Evolutionary conservation across 495 filamentous ascomycete genomes (phyloP), one percentile per base, ranked within the genome.

Genomic region (Penicillium soppii): DNA sequence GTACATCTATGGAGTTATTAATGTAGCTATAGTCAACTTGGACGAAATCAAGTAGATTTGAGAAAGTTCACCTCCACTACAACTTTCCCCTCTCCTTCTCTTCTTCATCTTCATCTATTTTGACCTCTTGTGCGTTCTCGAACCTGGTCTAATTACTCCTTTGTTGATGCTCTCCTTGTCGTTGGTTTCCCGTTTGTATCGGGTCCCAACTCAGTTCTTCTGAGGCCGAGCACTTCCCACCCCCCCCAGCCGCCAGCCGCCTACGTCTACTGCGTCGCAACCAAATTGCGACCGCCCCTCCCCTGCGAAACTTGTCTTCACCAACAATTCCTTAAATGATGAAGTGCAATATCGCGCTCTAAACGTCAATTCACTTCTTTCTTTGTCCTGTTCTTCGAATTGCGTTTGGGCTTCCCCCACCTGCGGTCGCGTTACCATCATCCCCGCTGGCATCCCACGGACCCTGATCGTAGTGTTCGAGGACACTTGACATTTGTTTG

Each of bases 391-490:
- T 50, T 36, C 50, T 47, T 65, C 49, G 55, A 52, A 63, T 59
- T 62, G 41, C 46, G 52, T 44, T 57, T 51, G 45, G 26, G 30
- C 43, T 60, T 38, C 46, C 56, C 54, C 55, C 25, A 21, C 33
- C 41, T 49, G 50, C 43, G 60, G 52, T 59, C 62, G 68, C 62
- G 62, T 59, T 60, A 55, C 58, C 59, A 61, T 51, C 52, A 41
- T 55, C 65, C 66, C 64, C 67, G 58, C 64, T 65, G 47, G 59
- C 50, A 60, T 57, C 55, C 49, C 54, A 54, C 53, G 54, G 54
- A 47, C 47, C 57, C 59, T 61, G 64, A 65, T 66, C 68, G 66
- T 65, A 64, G 66, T 65, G 61, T 57, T 56, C 56, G 19, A 41
- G 27, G 60, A 61, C 62, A 61, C 56, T 55, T 26, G 15, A 19